Evolutionary conservation across 1,284 basidiomycete species (phyloP), one percentile per base, ranked within the genome.

Genomic region (Fomes fomentarius): DNA sequence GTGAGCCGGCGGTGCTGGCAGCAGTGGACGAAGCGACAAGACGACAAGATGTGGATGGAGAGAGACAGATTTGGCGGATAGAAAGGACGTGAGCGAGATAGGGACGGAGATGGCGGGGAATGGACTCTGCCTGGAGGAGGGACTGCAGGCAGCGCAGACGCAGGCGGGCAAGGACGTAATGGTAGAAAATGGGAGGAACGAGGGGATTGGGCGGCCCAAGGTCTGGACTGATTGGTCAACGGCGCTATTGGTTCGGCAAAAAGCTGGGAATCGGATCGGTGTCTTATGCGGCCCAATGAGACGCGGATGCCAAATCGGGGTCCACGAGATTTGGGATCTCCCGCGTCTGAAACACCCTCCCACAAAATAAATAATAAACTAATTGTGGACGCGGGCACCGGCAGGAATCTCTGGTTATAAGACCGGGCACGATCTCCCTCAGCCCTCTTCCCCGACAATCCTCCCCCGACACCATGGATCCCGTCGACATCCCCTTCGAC

Each of bases 401-500:
- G 47, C 40, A 46, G 47, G 41, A 19, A 43, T 46, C 47, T 56
- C 56, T 34, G 33, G 56, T 56, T 61, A 58, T 61, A 61, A 58
- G 50, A 46, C 59, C 56, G 56, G 56, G 22, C 51, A 46, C 42
- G 54, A 46, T 52, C 51, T 56, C 57, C 51, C 44, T 51, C 57
- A 54, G 52, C 53, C 55, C 57, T 40, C 55, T 62, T 52, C 60
- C 56, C 60, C 60, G 56, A 58, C 56, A 58, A 44, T 48, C 57
- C 60, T 53, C 55, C 54, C 50, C 60, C 55, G 44, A 66, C 62
- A 60, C 60, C 58, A 66, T 69, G 63, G 63, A 63, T 56, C 42
- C 65, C 60, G 73, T 71, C 69, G 75, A 75, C 61, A 78, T 82
- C 72, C 78, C 83, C 63, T 79, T 71, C 71, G 75, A 87, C 73